Conservation (phyloP, 2,329 filamentous ascomycete genomes). For the Pseudopithomyces maydicus region DNA sequence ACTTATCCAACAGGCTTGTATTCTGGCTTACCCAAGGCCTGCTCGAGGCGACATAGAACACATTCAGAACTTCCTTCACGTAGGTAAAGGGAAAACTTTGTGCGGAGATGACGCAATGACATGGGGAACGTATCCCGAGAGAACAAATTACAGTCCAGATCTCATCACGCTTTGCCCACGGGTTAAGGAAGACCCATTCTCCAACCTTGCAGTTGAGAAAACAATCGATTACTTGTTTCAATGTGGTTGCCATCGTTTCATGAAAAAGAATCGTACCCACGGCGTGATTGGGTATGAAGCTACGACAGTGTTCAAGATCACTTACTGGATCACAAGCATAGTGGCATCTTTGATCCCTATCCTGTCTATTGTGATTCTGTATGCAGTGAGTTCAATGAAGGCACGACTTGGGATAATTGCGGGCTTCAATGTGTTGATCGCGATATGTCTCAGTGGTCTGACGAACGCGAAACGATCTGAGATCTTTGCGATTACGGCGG, state of each 20-base stretch:
- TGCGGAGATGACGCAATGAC: constrained; percentile 12
- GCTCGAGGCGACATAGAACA: constrained; percentile 18
- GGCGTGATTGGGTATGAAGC: constrained; percentile 9
- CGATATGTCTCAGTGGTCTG: constrained; percentile 8
- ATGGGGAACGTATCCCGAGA: constrained; percentile 13
- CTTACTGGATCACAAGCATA: constrained; percentile 13
- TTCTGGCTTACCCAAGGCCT: constrained; percentile 14
- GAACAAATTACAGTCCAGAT: constrained; percentile 13
- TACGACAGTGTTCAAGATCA: constrained; percentile 8
- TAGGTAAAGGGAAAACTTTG: constrained; percentile 12
- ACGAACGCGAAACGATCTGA: constrained; percentile 14
- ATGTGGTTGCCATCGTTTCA: constrained; percentile 17
- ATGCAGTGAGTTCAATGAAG: constrained; percentile 6
- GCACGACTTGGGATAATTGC: constrained; percentile 10
- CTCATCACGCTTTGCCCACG: constrained; percentile 18
- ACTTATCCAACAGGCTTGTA: constrained; percentile 21
- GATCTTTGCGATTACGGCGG: constrained; percentile 13
- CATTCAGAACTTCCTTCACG: constrained; percentile 21
- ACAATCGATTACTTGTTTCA: constrained; percentile 9
- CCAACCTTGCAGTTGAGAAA: constrained; percentile 18
- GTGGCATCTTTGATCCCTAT: constrained; percentile 14
- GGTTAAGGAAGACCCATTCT: constrained; percentile 22
- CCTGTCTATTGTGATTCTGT: constrained; percentile 11
- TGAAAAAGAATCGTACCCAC: constrained; percentile 13
- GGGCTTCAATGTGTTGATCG: constrained; percentile 12